Evolutionary conservation across 257 asterid species (phyloP), one percentile per base, ranked within the genome.

Genomic region (Galeopsis tetrahit): DNA sequence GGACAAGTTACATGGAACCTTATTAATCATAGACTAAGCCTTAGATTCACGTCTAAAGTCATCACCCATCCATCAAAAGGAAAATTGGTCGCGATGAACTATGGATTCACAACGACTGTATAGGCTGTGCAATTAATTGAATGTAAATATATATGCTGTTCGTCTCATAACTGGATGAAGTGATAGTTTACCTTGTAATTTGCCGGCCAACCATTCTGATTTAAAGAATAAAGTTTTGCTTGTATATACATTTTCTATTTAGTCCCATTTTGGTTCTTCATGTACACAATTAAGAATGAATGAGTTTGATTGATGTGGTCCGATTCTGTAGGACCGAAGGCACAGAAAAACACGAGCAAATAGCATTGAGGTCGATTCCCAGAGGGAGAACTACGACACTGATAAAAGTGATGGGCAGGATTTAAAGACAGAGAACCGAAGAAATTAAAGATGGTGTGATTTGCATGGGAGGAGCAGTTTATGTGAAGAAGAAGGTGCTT

Each of bases 401-500:
- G 98, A 90, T 82, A 89, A 82, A 78, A 91, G 97, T 35, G 96
- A 87, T 80, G 81, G 79, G 66, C 91, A 81, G 69, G 96, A 91
- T 72, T 65, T 80, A 52, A 77, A 73, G 78, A 21, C 84, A 21
- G 88, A 81, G n/a, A 76, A 80, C 79, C 42, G 14, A 63, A 75
- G 81, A 59, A 80, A 75, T 65, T 74, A 67, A 60, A n/a, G n/a
- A 9, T 55, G 59, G 33, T 53, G 11, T 53, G 59, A 44, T 44
- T 55, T 52, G 43, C 52, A 46, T 13, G 2, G 2, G 55, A 13
- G 13, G 55, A 4, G 21, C 55, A 46, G 15, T 11, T 60, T 38
- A 46, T 67, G 63, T 62, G 43, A 43, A 49, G 74, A 43, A 49
- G 74, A 72, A 68, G 63, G 71, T 72, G 84, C 35, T 70, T 31